Conservation (phyloP, 1,139 yeast species). For the Sugiyamaella sp. region DNA sequence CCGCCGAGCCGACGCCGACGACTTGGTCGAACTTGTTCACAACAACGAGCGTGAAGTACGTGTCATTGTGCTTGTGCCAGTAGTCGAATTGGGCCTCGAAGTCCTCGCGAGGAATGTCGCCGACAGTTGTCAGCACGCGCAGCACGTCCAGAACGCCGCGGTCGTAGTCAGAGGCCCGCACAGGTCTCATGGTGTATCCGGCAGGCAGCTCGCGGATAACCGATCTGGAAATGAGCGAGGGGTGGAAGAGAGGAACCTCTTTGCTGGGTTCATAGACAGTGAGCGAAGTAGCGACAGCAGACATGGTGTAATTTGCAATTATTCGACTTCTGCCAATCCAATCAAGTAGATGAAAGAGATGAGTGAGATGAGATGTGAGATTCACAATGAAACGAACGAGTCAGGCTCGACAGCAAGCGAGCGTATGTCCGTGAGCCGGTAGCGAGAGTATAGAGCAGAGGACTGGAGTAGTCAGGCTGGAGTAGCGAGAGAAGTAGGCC, state of each 20-base stretch:
- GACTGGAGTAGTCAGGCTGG: too few relatives aligned
- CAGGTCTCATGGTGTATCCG: conserved; percentile 57
- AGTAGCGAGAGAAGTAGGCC: neutral
- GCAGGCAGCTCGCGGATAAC: conserved; percentile 47
- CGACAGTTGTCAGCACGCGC: conserved; percentile 60
- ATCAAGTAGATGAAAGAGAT: too few relatives aligned
- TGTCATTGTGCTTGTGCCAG: conserved; percentile 51
- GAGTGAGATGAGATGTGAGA: too few relatives aligned
- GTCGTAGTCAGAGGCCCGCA: conserved; percentile 51
- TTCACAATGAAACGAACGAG: too few relatives aligned
- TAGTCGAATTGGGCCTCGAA: conserved; percentile 50
- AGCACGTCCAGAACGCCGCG: conserved; percentile 55
- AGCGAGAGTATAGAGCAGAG: neutral
- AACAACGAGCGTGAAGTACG: conserved; percentile 59
- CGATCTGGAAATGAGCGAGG: conserved; percentile 36
- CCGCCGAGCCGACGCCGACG: conserved; percentile 48
- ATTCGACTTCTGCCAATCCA: too few relatives aligned
- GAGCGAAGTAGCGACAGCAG: conserved; percentile 4
- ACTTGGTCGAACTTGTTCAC: conserved; percentile 42
- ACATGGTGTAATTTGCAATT: too few relatives aligned
- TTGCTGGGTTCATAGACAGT: conserved; percentile 10
- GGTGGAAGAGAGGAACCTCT: conserved; percentile 33
- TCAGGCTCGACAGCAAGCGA: too few relatives aligned
- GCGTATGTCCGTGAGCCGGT: too few relatives aligned
- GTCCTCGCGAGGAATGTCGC: conserved; percentile 49